Conservation (phyloP, 257 asterid species). For the Prunella vulgaris region DNA sequence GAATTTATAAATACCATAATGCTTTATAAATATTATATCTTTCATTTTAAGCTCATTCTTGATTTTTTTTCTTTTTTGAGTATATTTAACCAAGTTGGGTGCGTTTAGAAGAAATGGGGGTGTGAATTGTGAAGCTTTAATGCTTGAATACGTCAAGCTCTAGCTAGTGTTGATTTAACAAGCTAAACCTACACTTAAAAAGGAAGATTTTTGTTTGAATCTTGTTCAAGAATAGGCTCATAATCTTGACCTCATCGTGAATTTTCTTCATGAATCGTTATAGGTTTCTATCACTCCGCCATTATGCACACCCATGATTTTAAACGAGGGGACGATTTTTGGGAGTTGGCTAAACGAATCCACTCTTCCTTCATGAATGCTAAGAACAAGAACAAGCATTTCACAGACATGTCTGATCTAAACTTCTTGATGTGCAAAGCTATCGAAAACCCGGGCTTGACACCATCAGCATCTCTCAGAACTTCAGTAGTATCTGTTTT, state of each 20-base stretch:
- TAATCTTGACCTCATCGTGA: neutral
- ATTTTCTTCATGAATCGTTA: neutral
- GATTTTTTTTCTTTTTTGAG: neutral
- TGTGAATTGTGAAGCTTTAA: neutral
- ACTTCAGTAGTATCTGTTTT: constrained; percentile 68
- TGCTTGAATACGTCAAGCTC: neutral
- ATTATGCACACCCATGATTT: constrained; percentile 68
- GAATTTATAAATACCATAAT: too few relatives aligned
- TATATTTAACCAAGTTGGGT: too few relatives aligned
- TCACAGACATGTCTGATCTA: constrained; percentile 73
- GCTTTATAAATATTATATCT: too few relatives aligned
- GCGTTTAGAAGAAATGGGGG: neutral
- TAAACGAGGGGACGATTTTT: constrained; percentile 50
- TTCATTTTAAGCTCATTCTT: too few relatives aligned
- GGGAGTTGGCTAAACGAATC: constrained; percentile 66
- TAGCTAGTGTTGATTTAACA: neutral
- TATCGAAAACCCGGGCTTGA: constrained; percentile 77
- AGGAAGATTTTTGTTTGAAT: neutral
- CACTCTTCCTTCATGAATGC: constrained; percentile 50
- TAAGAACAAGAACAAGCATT: constrained; percentile 69
- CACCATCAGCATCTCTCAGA: constrained; percentile 67
- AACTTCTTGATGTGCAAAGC: constrained; percentile 93
- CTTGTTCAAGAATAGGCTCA: neutral
- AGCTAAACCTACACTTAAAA: neutral
- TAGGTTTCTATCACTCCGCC: constrained; percentile 95